Evolutionary conservation across 345 rosid genomes (phyloP), one percentile per base, ranked within the genome.

Genomic region (Dovyalis caffra): DNA sequence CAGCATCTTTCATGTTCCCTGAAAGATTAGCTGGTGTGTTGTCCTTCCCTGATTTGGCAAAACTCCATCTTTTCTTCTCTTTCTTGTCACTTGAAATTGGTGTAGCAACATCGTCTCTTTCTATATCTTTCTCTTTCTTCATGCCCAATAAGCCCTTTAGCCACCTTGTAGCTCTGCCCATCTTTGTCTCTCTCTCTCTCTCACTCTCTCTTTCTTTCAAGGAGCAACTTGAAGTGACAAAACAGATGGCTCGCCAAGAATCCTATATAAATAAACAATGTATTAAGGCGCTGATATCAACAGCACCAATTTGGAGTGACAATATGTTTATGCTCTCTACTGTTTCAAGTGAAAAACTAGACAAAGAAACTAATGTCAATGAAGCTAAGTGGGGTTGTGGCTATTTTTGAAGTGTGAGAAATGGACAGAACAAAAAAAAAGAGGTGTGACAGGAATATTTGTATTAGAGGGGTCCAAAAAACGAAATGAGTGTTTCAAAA

Each of bases 81-180:
- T 70, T 84, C 53, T 70, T 84, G 58, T 84, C 83, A 21, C 79
- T 75, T 79, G 88, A 82, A 57, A 40, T 72, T 31, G 37, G 56
- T 67, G 76, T 29, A 32, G 75, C 79, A 21, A 74, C 72, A 71
- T 37, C 75, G 12, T 77, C 81, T 20, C 38, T 40, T 16, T 33
- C 80, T 61, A 38, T 64, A 64, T 67, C 76, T 40, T 78, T 90
- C 57, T 74, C 87, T 74, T 85, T 89, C 81, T 86, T 92, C 77
- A 80, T 81, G 5, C 97, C 89, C 63, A 94, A 81, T 28, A 92
- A 40, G 20, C 93, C 83, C 80, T 86, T 94, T n/a, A 90, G 70
- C 97, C 98, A 94, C 80, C 86, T 89, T 5, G 85, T 33, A 56
- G 87, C 90, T 81, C 80, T 88, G 0, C 93, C 97, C 97, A 94